Evolutionary conservation across 176 grass and related monocot genomes (phyloP), one percentile per base, ranked within the genome.

Genomic region (Triticum turgidum): DNA sequence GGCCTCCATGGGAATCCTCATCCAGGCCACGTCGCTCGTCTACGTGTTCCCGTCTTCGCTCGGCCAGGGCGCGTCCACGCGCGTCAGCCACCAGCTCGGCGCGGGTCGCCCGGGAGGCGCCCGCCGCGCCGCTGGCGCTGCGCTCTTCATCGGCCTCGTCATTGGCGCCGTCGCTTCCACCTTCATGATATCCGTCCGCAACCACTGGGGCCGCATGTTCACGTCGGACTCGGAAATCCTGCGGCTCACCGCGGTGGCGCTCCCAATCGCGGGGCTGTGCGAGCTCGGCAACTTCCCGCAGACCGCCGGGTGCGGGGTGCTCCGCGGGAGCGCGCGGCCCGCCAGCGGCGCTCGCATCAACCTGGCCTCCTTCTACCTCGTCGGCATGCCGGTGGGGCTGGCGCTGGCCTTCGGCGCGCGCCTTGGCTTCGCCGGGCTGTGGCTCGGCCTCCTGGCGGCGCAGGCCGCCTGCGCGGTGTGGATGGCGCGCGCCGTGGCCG

Each of bases 241-340:
- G 14, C 61, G 81, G 52, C 84, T 99, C 22, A 97, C 94, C 4
- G 83, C 92, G 4, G 82, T 92, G 61, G 97, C 97, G 21, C 92
- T 99, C 82, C 97, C 97, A 7, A 97, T 99, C 79, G 90, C 92
- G 9, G 97, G 97, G 2, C 90, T 99, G 64, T 99, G 97, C 87
- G 97, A 99, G 92, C 87, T 99, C 49, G 97, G 97, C 30, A 99
- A 99, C 49, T 96, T 92, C 86, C 97, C 94, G 45, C 97, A 99
- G 87, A 99, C 94, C 24, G 91, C 90, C 1, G 94, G 94, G 27
- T 99, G 97, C 88, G 97, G 97, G 51, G 94, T 99, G 34, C 88
- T 99, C 22, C 84, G 97, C 5, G 97, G 97, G 9, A 97, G 92
- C 79, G 97, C 97, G 5, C 80, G 92, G 25, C 97, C 97, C 0